Evolutionary conservation across 305 asterid species (phyloP).

Genomic region (Stenogyne calaminthoides): DNA sequence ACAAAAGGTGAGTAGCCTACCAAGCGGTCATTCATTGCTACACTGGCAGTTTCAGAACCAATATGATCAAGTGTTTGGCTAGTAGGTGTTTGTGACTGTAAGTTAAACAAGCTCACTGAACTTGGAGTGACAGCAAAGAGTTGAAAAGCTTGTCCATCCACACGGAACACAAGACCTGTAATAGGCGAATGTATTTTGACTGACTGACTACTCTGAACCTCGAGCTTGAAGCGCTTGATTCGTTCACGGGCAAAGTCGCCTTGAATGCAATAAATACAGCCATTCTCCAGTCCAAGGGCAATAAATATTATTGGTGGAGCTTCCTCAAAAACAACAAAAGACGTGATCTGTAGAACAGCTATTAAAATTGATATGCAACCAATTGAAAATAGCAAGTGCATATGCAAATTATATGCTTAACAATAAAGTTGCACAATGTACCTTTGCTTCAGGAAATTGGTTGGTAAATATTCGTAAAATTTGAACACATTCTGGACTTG

Average conservation of each 20-base stretch:
- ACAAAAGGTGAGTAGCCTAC: conserved; percentile 41
- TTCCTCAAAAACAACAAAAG: conserved; percentile 85
- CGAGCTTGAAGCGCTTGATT: conserved; percentile 88
- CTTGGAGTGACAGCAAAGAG: conserved; percentile 90
- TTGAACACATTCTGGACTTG: conserved; percentile 83
- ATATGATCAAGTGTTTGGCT: conserved; percentile 85
- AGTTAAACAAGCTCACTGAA: conserved; percentile 83
- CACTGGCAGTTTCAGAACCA: conserved; percentile 82
- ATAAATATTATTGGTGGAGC: conserved; percentile 89
- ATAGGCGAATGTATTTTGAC: conserved; percentile 53
- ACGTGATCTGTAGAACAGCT: conserved; percentile 66
- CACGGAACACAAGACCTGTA: conserved; percentile 83
- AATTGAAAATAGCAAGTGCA: not conserved
- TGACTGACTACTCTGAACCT: conserved; percentile 54
- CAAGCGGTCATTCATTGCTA: conserved; percentile 90
- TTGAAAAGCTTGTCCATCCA: conserved; percentile 82
- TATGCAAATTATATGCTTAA: conserved; percentile 9
- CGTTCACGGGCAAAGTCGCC: conserved; percentile 99
- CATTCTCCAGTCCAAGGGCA: conserved; percentile 92
- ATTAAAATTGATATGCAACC: not conserved
- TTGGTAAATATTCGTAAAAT: conserved; percentile 80
- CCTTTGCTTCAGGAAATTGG: conserved; percentile 95
- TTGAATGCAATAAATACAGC: conserved; percentile 92
- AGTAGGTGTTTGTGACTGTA: conserved; percentile 64
- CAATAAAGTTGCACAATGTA: conserved; percentile 27